Evolutionary conservation across 495 filamentous ascomycete species (phyloP).

Genomic region (Oidiodendron maius): DNA sequence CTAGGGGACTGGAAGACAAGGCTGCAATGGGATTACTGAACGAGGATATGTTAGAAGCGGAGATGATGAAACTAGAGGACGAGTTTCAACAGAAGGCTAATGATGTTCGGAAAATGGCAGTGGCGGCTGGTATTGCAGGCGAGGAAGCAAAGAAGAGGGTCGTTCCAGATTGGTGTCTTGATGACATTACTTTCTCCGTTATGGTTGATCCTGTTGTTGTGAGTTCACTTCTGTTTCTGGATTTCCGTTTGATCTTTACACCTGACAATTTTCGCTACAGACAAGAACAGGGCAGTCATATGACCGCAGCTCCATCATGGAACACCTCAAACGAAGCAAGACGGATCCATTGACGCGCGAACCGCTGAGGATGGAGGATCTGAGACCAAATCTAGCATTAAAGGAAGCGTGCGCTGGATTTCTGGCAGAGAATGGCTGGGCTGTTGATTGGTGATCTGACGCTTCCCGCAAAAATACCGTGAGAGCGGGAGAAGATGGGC

Average conservation of each 20-base stretch:
- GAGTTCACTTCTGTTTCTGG: slow-evolving; percentile 25
- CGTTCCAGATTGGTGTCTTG: slow-evolving; percentile 77
- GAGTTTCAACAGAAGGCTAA: slow-evolving; percentile 55
- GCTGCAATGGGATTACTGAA: slow-evolving; percentile 1
- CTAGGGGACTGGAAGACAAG: slow-evolving; percentile 20
- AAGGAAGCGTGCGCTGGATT: slow-evolving; percentile 82
- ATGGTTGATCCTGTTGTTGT: slow-evolving; percentile 90
- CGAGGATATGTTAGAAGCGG: slow-evolving; percentile 23
- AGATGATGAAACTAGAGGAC: slow-evolving; percentile 36
- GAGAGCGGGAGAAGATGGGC: too few relatives aligned
- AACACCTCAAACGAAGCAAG: slow-evolving; percentile 70
- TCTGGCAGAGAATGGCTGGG: slow-evolving; percentile 84
- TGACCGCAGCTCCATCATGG: slow-evolving; percentile 79
- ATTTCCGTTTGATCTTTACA: not conserved
- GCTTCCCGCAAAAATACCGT: too few relatives aligned
- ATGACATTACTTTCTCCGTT: slow-evolving; percentile 83
- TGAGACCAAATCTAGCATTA: slow-evolving; percentile 78
- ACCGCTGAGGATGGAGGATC: slow-evolving; percentile 60
- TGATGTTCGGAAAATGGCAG: slow-evolving; percentile 55
- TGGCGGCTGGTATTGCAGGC: slow-evolving; percentile 40
- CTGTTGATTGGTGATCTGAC: slow-evolving; percentile 71
- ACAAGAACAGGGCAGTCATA: slow-evolving; percentile 87
- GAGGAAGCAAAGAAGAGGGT: slow-evolving; percentile 45
- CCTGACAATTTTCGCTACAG: slow-evolving; percentile 22
- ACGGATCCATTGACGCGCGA: slow-evolving; percentile 82